These are phyloP conservation scores for Aspergillus ellipticus DNA, from an alignment of 495 filamentous ascomycete genomes.

Conservation along the genomic window DNA sequence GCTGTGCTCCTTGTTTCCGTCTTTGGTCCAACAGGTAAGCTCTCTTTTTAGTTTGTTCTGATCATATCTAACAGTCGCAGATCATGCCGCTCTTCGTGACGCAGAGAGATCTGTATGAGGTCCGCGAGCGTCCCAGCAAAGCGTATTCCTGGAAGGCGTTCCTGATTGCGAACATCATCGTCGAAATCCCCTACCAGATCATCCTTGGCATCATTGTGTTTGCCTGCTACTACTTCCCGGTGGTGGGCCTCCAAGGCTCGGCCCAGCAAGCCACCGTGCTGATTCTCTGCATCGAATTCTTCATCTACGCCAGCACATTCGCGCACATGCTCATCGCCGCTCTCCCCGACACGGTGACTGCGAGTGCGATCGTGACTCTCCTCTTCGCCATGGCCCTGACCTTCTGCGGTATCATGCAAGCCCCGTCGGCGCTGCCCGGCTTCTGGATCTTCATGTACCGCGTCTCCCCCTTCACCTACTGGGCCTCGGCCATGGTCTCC, in stretches of 20 bases:
- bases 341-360: constrained; percentile 52
- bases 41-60: constrained; percentile 37
- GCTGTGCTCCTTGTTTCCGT: constrained; percentile 52
- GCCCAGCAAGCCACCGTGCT: constrained; percentile 47
- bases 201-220: constrained; percentile 40
- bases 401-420: constrained; percentile 59
- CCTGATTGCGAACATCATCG: constrained; percentile 57
- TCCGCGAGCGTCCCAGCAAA: constrained; percentile 63
- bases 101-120: constrained; percentile 61
- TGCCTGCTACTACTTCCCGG: constrained; percentile 48
- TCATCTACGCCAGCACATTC: constrained; percentile 47
- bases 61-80: constrained; percentile 29
- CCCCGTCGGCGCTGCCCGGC: constrained; percentile 51
- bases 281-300: constrained; percentile 46
- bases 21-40: constrained; percentile 51
- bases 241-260: constrained; percentile 38
- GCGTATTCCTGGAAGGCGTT: constrained; percentile 72
- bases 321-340: constrained; percentile 57
- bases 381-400: constrained; percentile 55
- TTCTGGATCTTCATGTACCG: constrained; percentile 75
- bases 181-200: constrained; percentile 48
- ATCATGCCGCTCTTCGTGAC: constrained; percentile 64
- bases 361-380: constrained; percentile 50
- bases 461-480: constrained; percentile 59
- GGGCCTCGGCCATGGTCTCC: constrained; percentile 18